Evolutionary conservation across 1,139 yeast species (phyloP).

Genomic region (Pichia sp.): DNA sequence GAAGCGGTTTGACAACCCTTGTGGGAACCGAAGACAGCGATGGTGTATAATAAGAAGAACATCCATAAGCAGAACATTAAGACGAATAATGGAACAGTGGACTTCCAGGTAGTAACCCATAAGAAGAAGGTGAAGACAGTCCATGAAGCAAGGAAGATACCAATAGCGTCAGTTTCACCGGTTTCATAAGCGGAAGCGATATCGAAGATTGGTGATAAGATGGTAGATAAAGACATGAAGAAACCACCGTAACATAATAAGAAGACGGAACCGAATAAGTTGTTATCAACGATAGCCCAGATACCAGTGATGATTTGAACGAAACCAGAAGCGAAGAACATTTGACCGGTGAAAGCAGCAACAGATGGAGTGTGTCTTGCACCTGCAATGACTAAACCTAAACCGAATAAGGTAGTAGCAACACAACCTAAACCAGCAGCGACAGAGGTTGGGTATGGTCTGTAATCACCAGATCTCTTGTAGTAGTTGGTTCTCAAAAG

Average conservation of each 20-base stretch:
- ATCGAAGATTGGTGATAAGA: slow-evolving; percentile 37
- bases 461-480: slow-evolving; percentile 27
- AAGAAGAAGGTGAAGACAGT: slow-evolving; percentile 43
- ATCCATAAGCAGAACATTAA: slow-evolving; percentile 39
- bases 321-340: slow-evolving; percentile 62
- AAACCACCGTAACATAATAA: slow-evolving; percentile 40
- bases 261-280: slow-evolving; percentile 41
- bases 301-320: slow-evolving; percentile 65
- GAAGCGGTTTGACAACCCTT: slow-evolving; percentile 39
- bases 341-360: slow-evolving; percentile 46
- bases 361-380: slow-evolving; percentile 52
- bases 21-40: slow-evolving; percentile 39
- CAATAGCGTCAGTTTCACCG: slow-evolving; percentile 38
- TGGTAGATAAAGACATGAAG: slow-evolving; percentile 38
- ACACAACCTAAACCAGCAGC: slow-evolving; percentile 34
- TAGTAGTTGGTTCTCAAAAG: slow-evolving; percentile 30
- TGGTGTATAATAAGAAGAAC: slow-evolving; percentile 44
- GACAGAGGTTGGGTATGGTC: slow-evolving; percentile 35
- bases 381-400: slow-evolving; percentile 44
- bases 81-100: slow-evolving; percentile 42
- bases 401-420: slow-evolving; percentile 31
- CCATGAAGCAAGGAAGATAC: slow-evolving; percentile 43
- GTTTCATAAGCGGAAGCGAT: slow-evolving; percentile 32
- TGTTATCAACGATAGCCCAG: slow-evolving; percentile 61
- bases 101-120: slow-evolving; percentile 41